Conservation (phyloP, 306 rosid genomes). For the Cyamopsis tetragonoloba region DNA sequence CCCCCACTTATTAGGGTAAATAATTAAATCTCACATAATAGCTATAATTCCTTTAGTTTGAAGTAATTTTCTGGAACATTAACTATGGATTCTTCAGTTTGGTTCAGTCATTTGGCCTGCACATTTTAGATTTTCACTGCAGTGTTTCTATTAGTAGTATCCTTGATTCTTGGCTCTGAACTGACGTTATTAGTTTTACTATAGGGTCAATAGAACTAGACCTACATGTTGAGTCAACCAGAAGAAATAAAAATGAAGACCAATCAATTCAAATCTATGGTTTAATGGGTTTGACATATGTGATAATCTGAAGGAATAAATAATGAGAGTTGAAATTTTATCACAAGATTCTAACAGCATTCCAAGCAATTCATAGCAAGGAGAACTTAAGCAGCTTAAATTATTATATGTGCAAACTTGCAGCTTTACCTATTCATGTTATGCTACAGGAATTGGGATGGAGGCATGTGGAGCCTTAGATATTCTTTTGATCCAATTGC, state of each 20-base stretch:
- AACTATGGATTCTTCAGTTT: slow-evolving; percentile 1
- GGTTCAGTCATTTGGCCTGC: background rate
- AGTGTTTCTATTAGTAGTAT: background rate
- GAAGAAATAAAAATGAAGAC: background rate
- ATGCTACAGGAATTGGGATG: background rate
- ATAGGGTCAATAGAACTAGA: background rate
- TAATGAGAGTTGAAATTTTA: background rate
- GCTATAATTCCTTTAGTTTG: background rate
- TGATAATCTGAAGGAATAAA: background rate
- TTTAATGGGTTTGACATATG: background rate
- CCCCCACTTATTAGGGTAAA: slow-evolving; percentile 80
- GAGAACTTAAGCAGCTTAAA: background rate
- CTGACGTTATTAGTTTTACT: background rate
- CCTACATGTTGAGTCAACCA: slow-evolving; percentile 2
- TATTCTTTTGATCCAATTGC: too few relatives aligned
- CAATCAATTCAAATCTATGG: background rate
- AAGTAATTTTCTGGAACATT: background rate
- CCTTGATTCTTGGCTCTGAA: background rate
- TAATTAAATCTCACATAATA: slow-evolving; percentile 6
- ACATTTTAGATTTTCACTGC: background rate
- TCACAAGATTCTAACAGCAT: background rate
- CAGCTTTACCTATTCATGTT: background rate
- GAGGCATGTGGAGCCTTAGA: background rate
- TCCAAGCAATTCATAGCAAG: background rate
- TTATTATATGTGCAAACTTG: background rate